Base-by-base conservation (phyloP, 371 early-diverging fungal genomes). In the Phascolomyces articulosus region DNA sequence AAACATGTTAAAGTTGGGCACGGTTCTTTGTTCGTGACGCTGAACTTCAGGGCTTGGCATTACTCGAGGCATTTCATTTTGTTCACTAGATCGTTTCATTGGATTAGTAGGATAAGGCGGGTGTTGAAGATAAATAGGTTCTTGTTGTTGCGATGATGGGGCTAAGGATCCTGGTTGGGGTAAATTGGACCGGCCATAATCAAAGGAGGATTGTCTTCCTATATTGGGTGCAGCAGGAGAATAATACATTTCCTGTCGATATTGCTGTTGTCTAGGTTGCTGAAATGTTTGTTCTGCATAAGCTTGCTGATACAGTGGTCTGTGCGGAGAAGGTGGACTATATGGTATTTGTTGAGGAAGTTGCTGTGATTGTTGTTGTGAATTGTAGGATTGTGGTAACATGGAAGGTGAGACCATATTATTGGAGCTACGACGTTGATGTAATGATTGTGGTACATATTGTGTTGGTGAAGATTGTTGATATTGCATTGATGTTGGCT, bases 31-130 rank as follows among this genome's bases (percentile, higher is more conserved):
- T 24, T 59, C 60, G 16, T 59, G 40, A 11, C 60, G 41, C 24
- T 59, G 60, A 11, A 59, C 28, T 47, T 59, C 60, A 2, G 60
- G 60, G 4, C 40, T 38, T 28, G 60, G 60, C 60, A 59, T 59
- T 2, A 21, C n/a, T 10, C 28, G n/a, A 27, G 60, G 60, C 47
- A 59, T 24, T 51, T 51, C 51, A 24, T 51, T 51, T n/a, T 51
- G 51, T 15, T 51, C 51, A 34, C 11, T 9, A 2, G 34, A 2
- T 51, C 51, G 4, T 24, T 51, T 51, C 51, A 51, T 51, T 51
- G 24, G 24, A 51, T 24, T 20, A 51, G 7, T 20, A 20, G 4
- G 21, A 24, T 24, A 51, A 1, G 51, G 51, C 7, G 20, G 26
- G 21, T 51, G 51, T n/a, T 24, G 51, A 24, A 51, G 51, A 51